Evolutionary conservation across 1,139 yeast genomes (phyloP), one percentile per base, ranked within the genome.

Genomic region (Candida mesenterica): DNA sequence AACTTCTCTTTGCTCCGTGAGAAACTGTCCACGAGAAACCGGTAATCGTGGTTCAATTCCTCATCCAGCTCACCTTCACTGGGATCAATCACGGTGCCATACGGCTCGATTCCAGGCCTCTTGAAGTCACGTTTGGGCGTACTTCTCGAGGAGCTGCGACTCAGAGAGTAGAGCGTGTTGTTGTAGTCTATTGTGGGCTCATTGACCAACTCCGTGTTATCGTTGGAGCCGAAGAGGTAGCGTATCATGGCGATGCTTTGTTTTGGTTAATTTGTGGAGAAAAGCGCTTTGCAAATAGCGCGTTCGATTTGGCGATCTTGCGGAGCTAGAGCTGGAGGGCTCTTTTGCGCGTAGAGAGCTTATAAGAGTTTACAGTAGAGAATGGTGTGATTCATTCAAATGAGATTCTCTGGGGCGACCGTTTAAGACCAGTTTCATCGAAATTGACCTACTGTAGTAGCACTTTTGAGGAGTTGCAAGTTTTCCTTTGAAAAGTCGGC

Each of bases 141-240:
- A n/a, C n/a, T n/a, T n/a, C n/a, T n/a, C n/a, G 22, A 19, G 22
- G 22, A 19, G 9, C 9, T 19, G 6, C 22, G 22, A 6, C 22
- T 9, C 6, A 9, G 9, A n/a, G 53, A 37, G 25, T 48, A 45
- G 24, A 57, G 46, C 7, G 68, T 61, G 28, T 54, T 41, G 38
- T 63, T 56, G 43, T 65, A 65, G 42, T 65, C 69, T 10, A 65
- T 58, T 4, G 72, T 65, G 1, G 69, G 68, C 33, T 65, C 70
- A 39, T 65, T 63, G 13, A 51, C 42, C 14, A 64, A 41, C 6
- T 60, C 56, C 7, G 59, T 48, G 8, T 54, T 22, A 16, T 45
- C 45, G 8, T 36, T 44, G 12, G 36, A 33, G 6, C 40, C 50
- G 20, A 48, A 43, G 24, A 46, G 33, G 39, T 44, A 43, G 18